phyloP scores from a whole-genome alignment of 495 filamentous ascomycete genomes.

The Annulohypoxylon maeteangense region DNA sequence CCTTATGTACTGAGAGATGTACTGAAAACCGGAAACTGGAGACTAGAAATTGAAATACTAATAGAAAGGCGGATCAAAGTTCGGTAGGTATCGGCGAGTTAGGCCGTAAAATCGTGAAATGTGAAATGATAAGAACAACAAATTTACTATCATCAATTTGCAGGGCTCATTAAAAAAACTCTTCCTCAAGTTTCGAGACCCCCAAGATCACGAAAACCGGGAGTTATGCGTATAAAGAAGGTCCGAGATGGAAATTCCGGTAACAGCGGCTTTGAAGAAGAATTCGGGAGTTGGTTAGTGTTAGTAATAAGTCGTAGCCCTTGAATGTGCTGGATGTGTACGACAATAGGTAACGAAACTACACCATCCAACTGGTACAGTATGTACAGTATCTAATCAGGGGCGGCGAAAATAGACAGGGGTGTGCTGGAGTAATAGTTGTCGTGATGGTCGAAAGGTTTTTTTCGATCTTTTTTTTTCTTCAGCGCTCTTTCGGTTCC shows the following conservation, averaged over 20 bases:
- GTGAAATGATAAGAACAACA: conserved; percentile 12
- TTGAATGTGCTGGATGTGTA: not conserved
- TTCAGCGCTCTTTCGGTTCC: not conserved
- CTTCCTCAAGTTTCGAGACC: not conserved
- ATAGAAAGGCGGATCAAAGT: conserved; percentile 6
- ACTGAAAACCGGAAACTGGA: not conserved
- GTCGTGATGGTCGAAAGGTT: conserved; percentile 33
- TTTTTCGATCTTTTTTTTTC: conserved; percentile 21
- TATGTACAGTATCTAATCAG: conserved; percentile 28
- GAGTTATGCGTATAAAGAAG: conserved; percentile 37
- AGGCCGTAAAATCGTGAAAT: not conserved
- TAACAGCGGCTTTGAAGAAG: conserved; percentile 32
- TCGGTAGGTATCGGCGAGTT: conserved; percentile 12
- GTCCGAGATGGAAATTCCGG: conserved; percentile 29
- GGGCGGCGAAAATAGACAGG: conserved; percentile 25
- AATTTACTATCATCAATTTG: conserved; percentile 7
- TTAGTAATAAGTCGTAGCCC: conserved; percentile 20
- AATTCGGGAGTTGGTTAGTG: conserved; percentile 14
- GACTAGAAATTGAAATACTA: not conserved
- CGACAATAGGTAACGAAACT: conserved; percentile 22
- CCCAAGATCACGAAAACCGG: conserved; percentile 14
- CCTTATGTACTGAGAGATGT: no score
- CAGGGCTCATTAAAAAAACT: conserved; percentile 7
- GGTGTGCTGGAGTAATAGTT: conserved; percentile 23
- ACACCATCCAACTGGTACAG: conserved; percentile 11